Evolutionary conservation across 441 rosid genomes (phyloP), one percentile per base, ranked within the genome.

Genomic region (Aquilaria agallochum): DNA sequence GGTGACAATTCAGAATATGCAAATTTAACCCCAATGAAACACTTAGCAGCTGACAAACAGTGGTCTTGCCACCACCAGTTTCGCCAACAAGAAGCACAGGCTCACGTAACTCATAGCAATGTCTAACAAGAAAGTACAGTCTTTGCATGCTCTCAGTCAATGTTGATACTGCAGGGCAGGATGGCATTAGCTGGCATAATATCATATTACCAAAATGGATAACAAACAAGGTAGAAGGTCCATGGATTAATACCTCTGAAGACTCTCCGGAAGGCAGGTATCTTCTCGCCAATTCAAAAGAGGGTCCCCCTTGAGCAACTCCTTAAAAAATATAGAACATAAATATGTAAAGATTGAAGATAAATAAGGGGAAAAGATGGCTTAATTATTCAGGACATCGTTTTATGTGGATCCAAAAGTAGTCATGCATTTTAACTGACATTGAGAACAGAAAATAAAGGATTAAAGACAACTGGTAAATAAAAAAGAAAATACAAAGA

Each of bases 31-130:
- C 78, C 81, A 85, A 64, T 50, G 67, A 68, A 51, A 62, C 50
- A 78, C 95, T 83, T 73, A 95, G 79, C 67, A 87, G 69, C 80
- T 95, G 97, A 79, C 99, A 90, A 64, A 85, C 95, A 52, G 97
- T 90, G 49, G 99, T 95, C 86, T 92, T 95, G 55, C 99, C 99
- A 67, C 99, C 97, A 57, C 99, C 98, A 72, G 99, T 92, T 73
- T 95, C 98, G 60, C 99, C 99, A 75, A 92, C 98, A 74, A 95
- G 99, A 53, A 95, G 96, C 64, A 95, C 94, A 48, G 99, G 98
- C 72, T 95, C 99, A 56, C 77, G 90, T 68, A 92, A 72, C 83
- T 88, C 81, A 72, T 84, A 88, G 71, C 95, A 95, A 58, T 84
- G 90, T 67, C 70, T 72, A 32, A 95, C 85, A 56, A 95, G 98